Percentiles rank a stretch among this genome's conserved stretches.
Evolutionary conservation across 257 asterid genomes (phyloP).

Genomic region (Paraleonurus japonicus): DNA sequence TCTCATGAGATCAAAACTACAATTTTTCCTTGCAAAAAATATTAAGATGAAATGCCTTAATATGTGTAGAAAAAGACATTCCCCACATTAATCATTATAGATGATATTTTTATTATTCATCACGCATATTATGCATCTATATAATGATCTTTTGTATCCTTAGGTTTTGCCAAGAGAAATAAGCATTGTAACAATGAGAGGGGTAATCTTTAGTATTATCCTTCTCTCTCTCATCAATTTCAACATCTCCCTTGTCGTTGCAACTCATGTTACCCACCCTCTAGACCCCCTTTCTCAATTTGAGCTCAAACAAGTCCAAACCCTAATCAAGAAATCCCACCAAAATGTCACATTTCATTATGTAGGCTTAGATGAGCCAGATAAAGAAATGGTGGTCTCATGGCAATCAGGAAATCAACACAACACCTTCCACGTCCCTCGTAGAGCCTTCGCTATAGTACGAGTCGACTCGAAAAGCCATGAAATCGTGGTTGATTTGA

Average conservation of each 20-base stretch:
- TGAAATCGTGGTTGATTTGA: slow-evolving; percentile 38
- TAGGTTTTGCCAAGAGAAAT: background rate
- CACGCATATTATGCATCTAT: background rate
- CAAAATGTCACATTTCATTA: slow-evolving; percentile 24
- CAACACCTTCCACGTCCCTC: slow-evolving; percentile 16
- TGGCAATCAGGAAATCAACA: slow-evolving; percentile 1
- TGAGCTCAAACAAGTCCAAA: slow-evolving; percentile 29
- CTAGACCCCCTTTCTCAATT: slow-evolving; percentile 27
- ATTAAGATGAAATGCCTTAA: too few relatives aligned
- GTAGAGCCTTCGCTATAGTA: slow-evolving; percentile 34
- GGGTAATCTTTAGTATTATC: background rate
- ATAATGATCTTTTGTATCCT: background rate
- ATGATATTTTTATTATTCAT: too few relatives aligned
- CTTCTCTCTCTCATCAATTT: slow-evolving; percentile 6
- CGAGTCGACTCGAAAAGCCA: slow-evolving; percentile 23
- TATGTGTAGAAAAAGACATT: too few relatives aligned
- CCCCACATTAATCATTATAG: too few relatives aligned
- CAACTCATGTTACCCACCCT: slow-evolving; percentile 12
- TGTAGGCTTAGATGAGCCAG: slow-evolving; percentile 35
- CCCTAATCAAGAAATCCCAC: slow-evolving; percentile 21
- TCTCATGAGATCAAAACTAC: too few relatives aligned
- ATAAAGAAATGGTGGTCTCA: slow-evolving; percentile 21
- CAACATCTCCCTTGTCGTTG: background rate
- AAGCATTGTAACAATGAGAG: background rate
- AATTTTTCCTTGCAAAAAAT: too few relatives aligned